Percentiles rank a stretch among this genome's conserved stretches.
Conservation (phyloP, 129 eudicot species). For the Centaurea solstitialis region DNA sequence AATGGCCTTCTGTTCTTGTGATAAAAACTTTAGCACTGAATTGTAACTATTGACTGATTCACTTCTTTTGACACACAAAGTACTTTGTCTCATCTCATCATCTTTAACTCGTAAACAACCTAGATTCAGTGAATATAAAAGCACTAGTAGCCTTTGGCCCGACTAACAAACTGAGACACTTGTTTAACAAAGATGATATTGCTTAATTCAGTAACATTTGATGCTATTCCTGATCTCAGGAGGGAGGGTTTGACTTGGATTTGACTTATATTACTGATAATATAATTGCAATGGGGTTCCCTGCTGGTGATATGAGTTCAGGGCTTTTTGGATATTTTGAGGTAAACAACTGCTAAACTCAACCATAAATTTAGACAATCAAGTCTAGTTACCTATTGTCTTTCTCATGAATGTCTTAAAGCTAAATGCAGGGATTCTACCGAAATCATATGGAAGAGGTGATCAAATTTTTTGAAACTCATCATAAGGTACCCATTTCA, state of each 20-base stretch:
- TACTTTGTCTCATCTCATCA: neutral
- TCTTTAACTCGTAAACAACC: neutral
- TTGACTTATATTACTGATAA: slow-evolving; percentile 96
- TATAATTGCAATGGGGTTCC: slow-evolving; percentile 97
- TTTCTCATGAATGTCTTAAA: slow-evolving; percentile 23
- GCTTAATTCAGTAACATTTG: slow-evolving; percentile 7
- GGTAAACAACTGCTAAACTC: slow-evolving; percentile 45
- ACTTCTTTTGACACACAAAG: neutral
- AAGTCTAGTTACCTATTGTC: slow-evolving; percentile 2
- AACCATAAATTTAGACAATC: slow-evolving; percentile 4
- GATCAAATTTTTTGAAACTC: slow-evolving; percentile 89
- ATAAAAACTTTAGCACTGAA: neutral
- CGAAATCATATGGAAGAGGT: slow-evolving; percentile 99
- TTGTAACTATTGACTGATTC: neutral
- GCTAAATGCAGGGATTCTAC: slow-evolving; percentile 77
- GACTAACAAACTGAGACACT: slow-evolving; percentile 2
- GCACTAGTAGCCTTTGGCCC: neutral
- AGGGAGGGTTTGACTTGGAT: slow-evolving; percentile 96
- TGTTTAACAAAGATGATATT: neutral
- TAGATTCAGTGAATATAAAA: neutral
- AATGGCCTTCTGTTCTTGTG: neutral
- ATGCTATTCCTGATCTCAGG: slow-evolving; percentile 44
- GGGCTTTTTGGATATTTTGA: slow-evolving; percentile 93
- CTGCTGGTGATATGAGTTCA: slow-evolving; percentile 97
- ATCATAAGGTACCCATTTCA: slow-evolving; percentile 64